Percentiles rank a stretch among this genome's conserved stretches.
Conservation (phyloP, 2,329 filamentous ascomycete species). For the Colletotrichum agaves region DNA sequence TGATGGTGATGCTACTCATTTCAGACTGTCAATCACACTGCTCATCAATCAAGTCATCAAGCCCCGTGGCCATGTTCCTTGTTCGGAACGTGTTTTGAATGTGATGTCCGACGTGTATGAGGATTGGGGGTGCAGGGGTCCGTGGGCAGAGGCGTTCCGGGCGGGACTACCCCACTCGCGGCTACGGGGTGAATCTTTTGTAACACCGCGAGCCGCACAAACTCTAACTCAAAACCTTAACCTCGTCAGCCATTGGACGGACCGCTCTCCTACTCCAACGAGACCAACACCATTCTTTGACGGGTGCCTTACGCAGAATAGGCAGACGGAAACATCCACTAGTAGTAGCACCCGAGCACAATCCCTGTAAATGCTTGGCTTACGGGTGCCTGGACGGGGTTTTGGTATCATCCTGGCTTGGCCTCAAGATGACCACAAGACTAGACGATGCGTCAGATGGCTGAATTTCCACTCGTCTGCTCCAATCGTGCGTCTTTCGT, state of each 20-base stretch:
- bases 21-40: conserved; percentile 4
- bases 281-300: background rate
- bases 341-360: background rate
- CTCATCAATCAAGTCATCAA: background rate
- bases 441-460: conserved; percentile 18
- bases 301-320: background rate
- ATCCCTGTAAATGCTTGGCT: background rate
- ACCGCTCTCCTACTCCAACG: background rate
- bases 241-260: background rate
- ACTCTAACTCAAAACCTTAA: conserved; percentile 15
- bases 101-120: conserved; percentile 10
- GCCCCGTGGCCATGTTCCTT: background rate
- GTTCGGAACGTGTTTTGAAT: conserved; percentile 13
- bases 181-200: background rate
- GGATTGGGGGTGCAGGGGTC: background rate
- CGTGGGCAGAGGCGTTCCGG: conserved; percentile 1
- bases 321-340: background rate
- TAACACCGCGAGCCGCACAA: conserved; percentile 21
- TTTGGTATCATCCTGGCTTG: background rate
- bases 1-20: background rate
- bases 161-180: conserved; percentile 6
- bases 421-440: conserved; percentile 15
- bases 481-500: conserved; percentile 9
- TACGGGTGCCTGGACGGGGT: background rate
- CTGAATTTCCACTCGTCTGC: conserved; percentile 7